These are phyloP conservation scores for Geotrichum carabidarum DNA, from an alignment of 1,139 yeast species.

Conservation along the genomic window DNA sequence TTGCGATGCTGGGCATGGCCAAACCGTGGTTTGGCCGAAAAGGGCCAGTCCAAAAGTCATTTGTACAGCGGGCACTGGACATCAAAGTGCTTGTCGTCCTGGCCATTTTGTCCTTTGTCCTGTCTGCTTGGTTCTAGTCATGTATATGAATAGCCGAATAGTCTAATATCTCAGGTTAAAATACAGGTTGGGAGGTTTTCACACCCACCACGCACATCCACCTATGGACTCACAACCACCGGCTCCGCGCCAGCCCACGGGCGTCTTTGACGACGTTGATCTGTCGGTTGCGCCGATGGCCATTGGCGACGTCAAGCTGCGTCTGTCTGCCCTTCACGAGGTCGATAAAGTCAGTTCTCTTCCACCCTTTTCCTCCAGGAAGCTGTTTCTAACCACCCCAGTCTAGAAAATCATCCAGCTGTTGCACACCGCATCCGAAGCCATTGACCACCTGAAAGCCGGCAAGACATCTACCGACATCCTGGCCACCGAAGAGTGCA, in stretches of 20 bases:
- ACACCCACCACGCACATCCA: not conserved
- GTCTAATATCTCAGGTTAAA: not conserved
- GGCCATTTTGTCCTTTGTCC: not conserved
- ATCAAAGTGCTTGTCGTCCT: not conserved
- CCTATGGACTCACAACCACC: not conserved
- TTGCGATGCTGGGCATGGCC: not conserved
- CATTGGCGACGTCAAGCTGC: conserved; percentile 37
- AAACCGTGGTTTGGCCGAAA: conserved; percentile 23
- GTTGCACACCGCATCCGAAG: conserved; percentile 40
- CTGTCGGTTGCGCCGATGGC: conserved; percentile 31
- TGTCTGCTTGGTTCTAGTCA: not conserved
- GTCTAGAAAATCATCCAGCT: conserved; percentile 37
- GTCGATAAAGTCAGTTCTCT: conserved; percentile 35
- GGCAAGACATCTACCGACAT: conserved; percentile 36
- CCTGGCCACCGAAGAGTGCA: conserved; percentile 25
- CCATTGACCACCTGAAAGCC: conserved; percentile 38
- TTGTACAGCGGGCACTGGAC: not conserved
- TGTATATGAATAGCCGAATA: not conserved
- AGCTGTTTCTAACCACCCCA: not conserved
- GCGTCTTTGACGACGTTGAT: conserved; percentile 26
- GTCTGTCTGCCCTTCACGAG: conserved; percentile 38
- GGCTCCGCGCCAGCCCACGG: conserved; percentile 8
- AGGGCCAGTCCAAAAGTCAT: conserved; percentile 21
- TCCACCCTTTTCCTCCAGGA: not conserved
- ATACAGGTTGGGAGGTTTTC: not conserved